Evolutionary conservation across 2,329 filamentous ascomycete genomes (phyloP).

Genomic region (Aspergillus floridensis): DNA sequence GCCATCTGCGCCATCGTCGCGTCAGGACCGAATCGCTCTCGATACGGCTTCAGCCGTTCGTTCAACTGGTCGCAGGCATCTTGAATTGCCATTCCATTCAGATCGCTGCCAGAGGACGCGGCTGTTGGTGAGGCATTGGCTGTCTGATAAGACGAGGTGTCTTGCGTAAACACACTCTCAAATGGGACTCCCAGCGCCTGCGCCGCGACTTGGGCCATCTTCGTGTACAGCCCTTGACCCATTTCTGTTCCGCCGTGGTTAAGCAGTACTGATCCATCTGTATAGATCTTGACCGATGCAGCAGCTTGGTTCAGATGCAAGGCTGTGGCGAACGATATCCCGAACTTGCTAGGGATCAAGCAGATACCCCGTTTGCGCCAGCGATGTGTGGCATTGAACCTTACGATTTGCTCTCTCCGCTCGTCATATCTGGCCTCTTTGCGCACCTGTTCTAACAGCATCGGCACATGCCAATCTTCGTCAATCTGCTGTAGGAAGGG

Average conservation of each 20-base stretch:
- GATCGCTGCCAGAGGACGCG: slow-evolving; percentile 24
- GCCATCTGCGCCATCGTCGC: slow-evolving; percentile 85
- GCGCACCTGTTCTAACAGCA: slow-evolving; percentile 23
- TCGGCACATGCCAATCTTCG: slow-evolving; percentile 25
- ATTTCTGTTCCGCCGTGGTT: slow-evolving; percentile 27
- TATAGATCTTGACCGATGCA: slow-evolving; percentile 22
- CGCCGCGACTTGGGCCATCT: slow-evolving; percentile 26
- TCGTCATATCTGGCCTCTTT: slow-evolving; percentile 14
- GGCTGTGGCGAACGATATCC: slow-evolving; percentile 26
- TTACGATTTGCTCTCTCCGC: background rate
- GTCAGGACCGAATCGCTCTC: slow-evolving; percentile 67
- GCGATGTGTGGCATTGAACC: slow-evolving; percentile 20
- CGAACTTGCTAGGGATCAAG: slow-evolving; percentile 26
- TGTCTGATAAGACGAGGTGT: slow-evolving; percentile 22
- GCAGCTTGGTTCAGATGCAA: slow-evolving; percentile 26
- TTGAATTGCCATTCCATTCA: slow-evolving; percentile 27
- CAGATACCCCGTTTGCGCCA: slow-evolving; percentile 25
- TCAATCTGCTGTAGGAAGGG: slow-evolving; percentile 26
- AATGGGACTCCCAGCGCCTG: slow-evolving; percentile 20
- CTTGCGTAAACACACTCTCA: slow-evolving; percentile 21
- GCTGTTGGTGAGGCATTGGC: slow-evolving; percentile 27
- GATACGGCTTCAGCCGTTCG: slow-evolving; percentile 75
- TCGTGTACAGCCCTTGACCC: slow-evolving; percentile 28
- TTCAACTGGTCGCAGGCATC: slow-evolving; percentile 60
- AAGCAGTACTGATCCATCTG: slow-evolving; percentile 23